Percentiles rank a stretch among this genome's conserved stretches.
phyloP scores from a whole-genome alignment of 2,329 filamentous ascomycete genomes.

The Rhynchosporium graminicola region DNA sequence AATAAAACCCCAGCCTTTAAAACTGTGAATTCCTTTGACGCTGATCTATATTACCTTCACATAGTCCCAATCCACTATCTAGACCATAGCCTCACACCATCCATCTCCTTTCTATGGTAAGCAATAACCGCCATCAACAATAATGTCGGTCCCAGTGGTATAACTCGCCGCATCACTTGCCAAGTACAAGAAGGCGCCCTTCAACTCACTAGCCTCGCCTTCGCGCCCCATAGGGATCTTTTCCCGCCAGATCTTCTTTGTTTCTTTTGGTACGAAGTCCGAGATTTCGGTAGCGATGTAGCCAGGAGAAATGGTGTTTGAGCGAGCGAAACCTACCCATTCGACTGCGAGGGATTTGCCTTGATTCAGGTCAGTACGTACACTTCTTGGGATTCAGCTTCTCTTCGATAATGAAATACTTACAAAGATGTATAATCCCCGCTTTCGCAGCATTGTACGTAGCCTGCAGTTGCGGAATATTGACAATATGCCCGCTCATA shows the following conservation, averaged over 20 bases:
- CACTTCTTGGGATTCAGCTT: background rate
- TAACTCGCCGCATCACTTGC: constrained; percentile 82
- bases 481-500: constrained; percentile 78
- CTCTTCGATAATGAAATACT: constrained; percentile 35
- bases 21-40: too few relatives aligned
- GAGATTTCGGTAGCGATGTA: constrained; percentile 77
- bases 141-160: constrained; percentile 72
- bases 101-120: constrained; percentile 44
- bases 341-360: constrained; percentile 73
- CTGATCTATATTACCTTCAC: too few relatives aligned
- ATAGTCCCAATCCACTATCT: too few relatives aligned
- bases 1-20: too few relatives aligned
- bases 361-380: constrained; percentile 35
- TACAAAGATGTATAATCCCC: constrained; percentile 60
- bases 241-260: constrained; percentile 66
- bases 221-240: constrained; percentile 51
- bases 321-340: constrained; percentile 73
- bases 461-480: constrained; percentile 73
- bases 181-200: constrained; percentile 80
- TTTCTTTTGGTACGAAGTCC: constrained; percentile 63
- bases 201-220: constrained; percentile 72
- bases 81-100: too few relatives aligned
- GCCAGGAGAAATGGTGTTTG: constrained; percentile 72
- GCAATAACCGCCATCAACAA: constrained; percentile 75
- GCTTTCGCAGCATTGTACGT: constrained; percentile 75